These are phyloP conservation scores for Penicillium psychrofluorescens DNA, from an alignment of 495 filamentous ascomycete genomes.

Conservation along the genomic window DNA sequence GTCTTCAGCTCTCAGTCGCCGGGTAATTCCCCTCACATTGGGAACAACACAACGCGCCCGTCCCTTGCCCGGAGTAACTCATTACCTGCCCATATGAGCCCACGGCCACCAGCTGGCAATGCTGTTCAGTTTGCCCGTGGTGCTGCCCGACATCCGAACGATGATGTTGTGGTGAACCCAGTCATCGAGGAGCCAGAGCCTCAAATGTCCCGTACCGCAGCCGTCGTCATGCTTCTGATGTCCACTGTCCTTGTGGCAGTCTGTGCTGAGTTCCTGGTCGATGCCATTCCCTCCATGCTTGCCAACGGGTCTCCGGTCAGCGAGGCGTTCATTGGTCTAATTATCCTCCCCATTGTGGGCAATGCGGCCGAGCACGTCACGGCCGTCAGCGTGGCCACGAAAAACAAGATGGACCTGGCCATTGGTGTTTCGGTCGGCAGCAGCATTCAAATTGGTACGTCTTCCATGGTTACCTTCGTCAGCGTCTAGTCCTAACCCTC, in stretches of 20 bases:
- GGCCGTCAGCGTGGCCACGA: slow-evolving; percentile 77
- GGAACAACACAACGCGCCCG: slow-evolving; percentile 32
- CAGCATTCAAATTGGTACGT: slow-evolving; percentile 62
- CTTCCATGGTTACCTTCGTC: neutral
- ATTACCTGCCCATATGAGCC: slow-evolving; percentile 62
- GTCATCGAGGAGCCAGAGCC: slow-evolving; percentile 40
- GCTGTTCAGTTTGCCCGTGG: slow-evolving; percentile 35
- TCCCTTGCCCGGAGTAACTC: slow-evolving; percentile 73
- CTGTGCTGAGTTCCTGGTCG: slow-evolving; percentile 84
- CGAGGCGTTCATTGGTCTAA: slow-evolving; percentile 80
- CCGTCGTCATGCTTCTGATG: slow-evolving; percentile 64
- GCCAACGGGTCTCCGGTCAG: slow-evolving; percentile 49
- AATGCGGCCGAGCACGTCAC: slow-evolving; percentile 93
- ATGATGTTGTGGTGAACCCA: slow-evolving; percentile 20
- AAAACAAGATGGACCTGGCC: slow-evolving; percentile 95
- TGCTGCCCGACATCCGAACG: slow-evolving; percentile 20
- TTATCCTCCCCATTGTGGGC: slow-evolving; percentile 83
- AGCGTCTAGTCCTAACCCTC: neutral
- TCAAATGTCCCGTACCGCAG: slow-evolving; percentile 65
- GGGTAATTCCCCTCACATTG: slow-evolving; percentile 25
- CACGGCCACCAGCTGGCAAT: slow-evolving; percentile 26
- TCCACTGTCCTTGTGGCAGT: slow-evolving; percentile 75
- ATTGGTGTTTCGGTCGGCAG: slow-evolving; percentile 86
- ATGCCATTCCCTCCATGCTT: slow-evolving; percentile 69
- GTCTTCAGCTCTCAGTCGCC: slow-evolving; percentile 49